Base-by-base conservation (phyloP, 177 flowering plant species). In the Telopea speciosissima region DNA sequence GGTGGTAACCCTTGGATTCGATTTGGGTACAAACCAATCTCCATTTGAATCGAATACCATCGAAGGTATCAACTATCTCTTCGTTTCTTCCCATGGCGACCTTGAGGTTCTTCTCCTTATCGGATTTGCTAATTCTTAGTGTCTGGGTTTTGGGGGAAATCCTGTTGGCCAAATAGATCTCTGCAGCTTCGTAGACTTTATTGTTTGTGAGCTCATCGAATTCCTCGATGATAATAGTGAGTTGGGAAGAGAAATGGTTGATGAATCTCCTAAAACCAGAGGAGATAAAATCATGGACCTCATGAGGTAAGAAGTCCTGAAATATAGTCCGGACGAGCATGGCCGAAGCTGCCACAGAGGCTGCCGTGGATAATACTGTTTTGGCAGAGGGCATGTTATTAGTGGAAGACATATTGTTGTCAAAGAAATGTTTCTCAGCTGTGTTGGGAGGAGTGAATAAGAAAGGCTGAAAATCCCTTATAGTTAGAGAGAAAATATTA, bases 1-100 rank as follows among this genome's bases (percentile, higher is more conserved):
- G 5, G 40, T 36, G 40, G 8, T 84, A 69, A 70, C 1, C 3
- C 16, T n/a, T 24, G 36, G 67, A 4, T 56, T 68, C 61, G 23
- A 0, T 17, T 0, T 62, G 71, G 7, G 61, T 26, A 7, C 71
- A 64, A 9, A 74, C 62, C 24, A 70, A 69, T 40, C 72, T 70
- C 87, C 88, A 85, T 66, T 66, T 77, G 26, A 83, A 59, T 59
- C 79, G 64, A 12, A 73, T 75, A 0, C 80, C 82, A 9, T 80
- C 33, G 67, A 73, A 84, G 16, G 17, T 17, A 56, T 86, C 87
- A 7, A 78, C 17, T 21, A 82, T 67, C 61, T 76, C 83, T 63
- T 84, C 76, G 19, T 81, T 62, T 44, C 23, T 71, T 36, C 81
- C 90, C 1, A 82, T 69, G 8, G 70, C 31, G 60, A 85, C 62